A percentile compares a stretch with the other conserved stretches of the same genome.
Conservation (phyloP, 2,329 filamentous ascomycete genomes). For the Aureobasidium sp. region DNA sequence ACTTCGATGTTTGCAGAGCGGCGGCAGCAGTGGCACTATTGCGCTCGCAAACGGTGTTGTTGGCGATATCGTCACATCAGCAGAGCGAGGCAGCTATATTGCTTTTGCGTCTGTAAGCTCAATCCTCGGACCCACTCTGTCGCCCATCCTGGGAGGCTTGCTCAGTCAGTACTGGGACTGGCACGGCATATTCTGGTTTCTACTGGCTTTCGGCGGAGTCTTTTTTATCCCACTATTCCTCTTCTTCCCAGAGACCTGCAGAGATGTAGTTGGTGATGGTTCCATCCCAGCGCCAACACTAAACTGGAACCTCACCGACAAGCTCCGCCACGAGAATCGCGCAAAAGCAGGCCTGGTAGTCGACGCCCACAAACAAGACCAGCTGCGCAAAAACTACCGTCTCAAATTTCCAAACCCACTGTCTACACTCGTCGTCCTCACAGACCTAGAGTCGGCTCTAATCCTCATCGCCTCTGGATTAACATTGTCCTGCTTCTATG, state of each 20-base stretch:
- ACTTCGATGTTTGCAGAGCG: conserved; percentile 56
- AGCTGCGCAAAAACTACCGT: conserved; percentile 22
- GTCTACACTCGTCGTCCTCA: conserved; percentile 23
- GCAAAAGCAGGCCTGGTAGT: conserved; percentile 19
- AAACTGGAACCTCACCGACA: conserved; percentile 52
- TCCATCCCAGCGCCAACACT: conserved; percentile 51
- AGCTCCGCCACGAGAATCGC: conserved; percentile 20
- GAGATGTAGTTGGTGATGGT: conserved; percentile 53
- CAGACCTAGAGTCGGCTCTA: conserved; percentile 31
- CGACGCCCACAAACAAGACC: conserved; percentile 21
- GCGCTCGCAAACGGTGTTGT: conserved; percentile 65
- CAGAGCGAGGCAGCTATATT: conserved; percentile 67
- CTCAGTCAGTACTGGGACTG: conserved; percentile 58
- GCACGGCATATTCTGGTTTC: conserved; percentile 65
- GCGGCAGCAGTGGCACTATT: conserved; percentile 61
- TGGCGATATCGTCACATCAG: conserved; percentile 61
- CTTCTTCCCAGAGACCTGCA: conserved; percentile 48
- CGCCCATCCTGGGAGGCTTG: conserved; percentile 58
- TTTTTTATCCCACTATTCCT: conserved; percentile 51
- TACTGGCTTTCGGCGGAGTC: conserved; percentile 45
- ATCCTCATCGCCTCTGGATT: conserved; percentile 34
- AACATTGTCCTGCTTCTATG: conserved; percentile 37
- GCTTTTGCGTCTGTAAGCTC: conserved; percentile 56
- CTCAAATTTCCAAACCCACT: conserved; percentile 26
- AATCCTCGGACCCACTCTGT: conserved; percentile 44